These are phyloP conservation scores for Quercus wislizeni DNA, from an alignment of 306 rosid species.

Conservation along the genomic window DNA sequence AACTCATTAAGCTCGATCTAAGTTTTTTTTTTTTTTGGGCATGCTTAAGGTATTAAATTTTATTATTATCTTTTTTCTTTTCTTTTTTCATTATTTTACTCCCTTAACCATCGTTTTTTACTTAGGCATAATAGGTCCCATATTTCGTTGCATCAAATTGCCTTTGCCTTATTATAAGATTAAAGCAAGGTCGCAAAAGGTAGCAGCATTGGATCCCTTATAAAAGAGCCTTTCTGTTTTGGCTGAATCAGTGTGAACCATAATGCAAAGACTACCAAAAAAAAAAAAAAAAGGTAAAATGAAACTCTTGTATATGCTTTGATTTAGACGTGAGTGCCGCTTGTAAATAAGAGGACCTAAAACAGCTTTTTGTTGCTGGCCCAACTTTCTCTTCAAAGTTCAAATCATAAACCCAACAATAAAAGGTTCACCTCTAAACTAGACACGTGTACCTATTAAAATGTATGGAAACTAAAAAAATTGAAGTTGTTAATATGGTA, in stretches of 20 bases:
- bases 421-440: too few species aligned
- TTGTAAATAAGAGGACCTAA: conserved; percentile 13
- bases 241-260: not conserved
- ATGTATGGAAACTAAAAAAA: too few species aligned
- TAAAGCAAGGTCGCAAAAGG: not conserved
- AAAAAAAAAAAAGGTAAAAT: conserved; percentile 2
- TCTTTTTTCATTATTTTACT: not conserved
- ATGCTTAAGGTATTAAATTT: too few species aligned
- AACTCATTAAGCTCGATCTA: too few species aligned
- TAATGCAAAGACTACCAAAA: not conserved
- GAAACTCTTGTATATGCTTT: conserved; percentile 4
- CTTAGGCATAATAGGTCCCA: not conserved
- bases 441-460: too few species aligned
- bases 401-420: too few species aligned
- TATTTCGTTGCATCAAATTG: not conserved
- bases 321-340: conserved; percentile 21
- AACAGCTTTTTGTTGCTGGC: conserved; percentile 30
- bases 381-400: conserved; percentile 38
- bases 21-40: too few species aligned
- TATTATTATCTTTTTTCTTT: not conserved
- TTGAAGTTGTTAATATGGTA: too few species aligned
- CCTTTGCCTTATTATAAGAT: not conserved
- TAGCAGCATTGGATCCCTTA: conserved; percentile 33
- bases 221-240: not conserved
- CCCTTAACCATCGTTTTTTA: too few species aligned